phyloP scores from a whole-genome alignment of 345 rosid genomes.

The Eutrema heterophyllum region DNA sequence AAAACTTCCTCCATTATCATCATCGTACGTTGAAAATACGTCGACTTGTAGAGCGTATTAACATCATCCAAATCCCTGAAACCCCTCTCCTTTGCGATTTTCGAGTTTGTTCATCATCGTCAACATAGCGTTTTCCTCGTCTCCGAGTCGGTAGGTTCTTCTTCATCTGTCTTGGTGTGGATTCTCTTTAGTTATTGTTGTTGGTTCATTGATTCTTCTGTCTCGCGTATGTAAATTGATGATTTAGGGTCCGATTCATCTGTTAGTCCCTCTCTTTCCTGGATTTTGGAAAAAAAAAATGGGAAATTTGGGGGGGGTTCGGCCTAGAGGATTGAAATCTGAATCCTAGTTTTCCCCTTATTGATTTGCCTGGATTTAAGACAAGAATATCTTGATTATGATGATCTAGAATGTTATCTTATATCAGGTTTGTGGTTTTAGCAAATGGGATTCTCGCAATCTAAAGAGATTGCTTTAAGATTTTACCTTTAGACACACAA shows the following conservation, averaged over 20 bases:
- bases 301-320: neutral
- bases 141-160: constrained; percentile 6
- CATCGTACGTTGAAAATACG: neutral
- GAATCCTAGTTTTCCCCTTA: neutral
- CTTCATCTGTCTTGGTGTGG: neutral
- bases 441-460: neutral
- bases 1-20: constrained; percentile 7
- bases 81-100: neutral
- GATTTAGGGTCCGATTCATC: constrained; percentile 1
- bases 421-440: neutral
- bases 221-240: neutral
- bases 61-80: neutral
- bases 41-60: neutral
- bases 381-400: neutral
- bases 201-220: neutral
- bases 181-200: neutral
- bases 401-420: neutral
- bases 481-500: neutral
- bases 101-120: neutral
- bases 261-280: neutral
- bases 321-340: neutral
- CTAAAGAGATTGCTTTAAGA: neutral
- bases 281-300: neutral
- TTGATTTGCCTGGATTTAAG: neutral
- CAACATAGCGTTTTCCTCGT: neutral